phyloP scores from a whole-genome alignment of 2,329 filamentous ascomycete species.

The Colletotrichum liaoningense region DNA sequence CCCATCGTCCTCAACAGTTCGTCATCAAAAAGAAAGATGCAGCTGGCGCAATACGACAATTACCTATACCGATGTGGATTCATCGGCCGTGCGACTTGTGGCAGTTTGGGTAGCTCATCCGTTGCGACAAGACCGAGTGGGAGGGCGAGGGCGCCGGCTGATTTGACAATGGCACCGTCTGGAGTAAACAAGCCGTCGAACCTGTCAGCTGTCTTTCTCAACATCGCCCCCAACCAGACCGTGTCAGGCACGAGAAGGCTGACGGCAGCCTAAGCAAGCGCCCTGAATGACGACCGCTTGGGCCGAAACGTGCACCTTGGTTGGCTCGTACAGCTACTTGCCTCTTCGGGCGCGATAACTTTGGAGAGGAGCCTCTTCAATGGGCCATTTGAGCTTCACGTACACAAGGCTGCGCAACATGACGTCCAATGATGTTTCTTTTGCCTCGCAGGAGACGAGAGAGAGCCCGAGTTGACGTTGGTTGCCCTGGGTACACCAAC shows the following conservation, averaged over 20 bases:
- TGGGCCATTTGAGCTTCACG: conserved; percentile 1
- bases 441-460: conserved; percentile 2
- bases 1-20: neutral
- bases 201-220: conserved; percentile 29
- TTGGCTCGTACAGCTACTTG: conserved; percentile 16
- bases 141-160: conserved; percentile 41
- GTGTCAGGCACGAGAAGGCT: conserved; percentile 44
- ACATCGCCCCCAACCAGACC: conserved; percentile 17
- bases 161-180: conserved; percentile 49
- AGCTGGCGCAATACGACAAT: conserved; percentile 4
- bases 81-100: conserved; percentile 4
- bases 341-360: neutral
- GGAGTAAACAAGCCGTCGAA: conserved; percentile 29
- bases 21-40: conserved; percentile 17
- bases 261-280: conserved; percentile 40
- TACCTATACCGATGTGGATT: conserved; percentile 13
- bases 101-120: conserved; percentile 35
- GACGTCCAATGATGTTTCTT: conserved; percentile 8
- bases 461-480: neutral
- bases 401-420: conserved; percentile 33
- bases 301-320: conserved; percentile 28
- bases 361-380: neutral
- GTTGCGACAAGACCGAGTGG: conserved; percentile 41
- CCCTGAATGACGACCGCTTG: conserved; percentile 16
- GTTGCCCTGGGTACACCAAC: conserved; percentile 14